Percentiles rank a stretch among this genome's conserved stretches.
phyloP scores from a whole-genome alignment of 257 asterid species.

The Parsonsia alboflavescens region DNA sequence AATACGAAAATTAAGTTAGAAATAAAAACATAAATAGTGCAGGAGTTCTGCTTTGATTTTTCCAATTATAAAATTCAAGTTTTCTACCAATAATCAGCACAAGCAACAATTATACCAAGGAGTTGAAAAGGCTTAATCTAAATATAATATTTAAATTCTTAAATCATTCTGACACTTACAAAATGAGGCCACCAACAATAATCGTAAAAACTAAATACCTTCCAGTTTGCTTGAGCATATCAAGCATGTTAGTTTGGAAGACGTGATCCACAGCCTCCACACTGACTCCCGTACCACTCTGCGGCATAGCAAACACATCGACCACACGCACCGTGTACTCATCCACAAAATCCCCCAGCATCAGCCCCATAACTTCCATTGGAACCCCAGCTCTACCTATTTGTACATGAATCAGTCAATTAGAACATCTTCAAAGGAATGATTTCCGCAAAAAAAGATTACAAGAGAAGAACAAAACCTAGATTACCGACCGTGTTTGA shows the following conservation, averaged over 20 bases:
- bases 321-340: slow-evolving; percentile 95
- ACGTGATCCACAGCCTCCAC: slow-evolving; percentile 98
- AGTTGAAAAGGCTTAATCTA: neutral
- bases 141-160: neutral
- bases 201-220: slow-evolving; percentile 32
- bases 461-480: slow-evolving; percentile 27
- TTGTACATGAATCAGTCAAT: slow-evolving; percentile 8
- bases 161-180: neutral
- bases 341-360: slow-evolving; percentile 95
- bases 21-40: neutral
- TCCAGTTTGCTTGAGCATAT: slow-evolving; percentile 98
- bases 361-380: slow-evolving; percentile 98
- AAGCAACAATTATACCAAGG: neutral
- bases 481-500: slow-evolving; percentile 87
- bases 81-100: neutral
- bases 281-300: slow-evolving; percentile 98
- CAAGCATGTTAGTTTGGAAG: slow-evolving; percentile 96
- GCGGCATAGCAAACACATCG: slow-evolving; percentile 98
- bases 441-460: slow-evolving; percentile 12
- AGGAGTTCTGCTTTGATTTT: neutral
- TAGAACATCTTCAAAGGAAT: slow-evolving; percentile 8
- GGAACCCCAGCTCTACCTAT: slow-evolving; percentile 96
- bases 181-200: neutral
- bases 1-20: neutral
- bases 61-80: neutral